Conservation (phyloP, 2,329 filamentous ascomycete species). For the Parastagonospora nodorum region DNA sequence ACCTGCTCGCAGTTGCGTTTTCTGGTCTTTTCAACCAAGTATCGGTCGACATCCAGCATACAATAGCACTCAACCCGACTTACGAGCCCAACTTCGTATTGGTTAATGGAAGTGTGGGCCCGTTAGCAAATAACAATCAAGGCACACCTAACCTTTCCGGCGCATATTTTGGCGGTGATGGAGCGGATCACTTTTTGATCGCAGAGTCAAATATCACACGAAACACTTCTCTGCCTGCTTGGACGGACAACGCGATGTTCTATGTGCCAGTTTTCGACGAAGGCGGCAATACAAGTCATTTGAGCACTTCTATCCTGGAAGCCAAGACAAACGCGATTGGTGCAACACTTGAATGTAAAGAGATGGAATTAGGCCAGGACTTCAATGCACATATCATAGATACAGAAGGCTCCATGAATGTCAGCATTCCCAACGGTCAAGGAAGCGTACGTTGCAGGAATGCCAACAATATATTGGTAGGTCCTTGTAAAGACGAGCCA, state of each 20-base stretch:
- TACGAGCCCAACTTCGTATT: slow-evolving; percentile 29
- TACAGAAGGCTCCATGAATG: not conserved
- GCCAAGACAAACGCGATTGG: slow-evolving; percentile 44
- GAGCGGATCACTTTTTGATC: slow-evolving; percentile 49
- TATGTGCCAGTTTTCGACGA: slow-evolving; percentile 54
- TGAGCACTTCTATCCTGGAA: no score
- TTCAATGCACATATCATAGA: not conserved
- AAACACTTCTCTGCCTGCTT: slow-evolving; percentile 54
- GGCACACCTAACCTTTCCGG: slow-evolving; percentile 12
- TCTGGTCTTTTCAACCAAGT: slow-evolving; percentile 57
- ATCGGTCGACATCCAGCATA: slow-evolving; percentile 5
- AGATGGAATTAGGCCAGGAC: slow-evolving; percentile 18
- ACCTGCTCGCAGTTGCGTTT: slow-evolving; percentile 60
- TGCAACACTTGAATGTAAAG: slow-evolving; percentile 40
- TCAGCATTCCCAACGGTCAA: not conserved
- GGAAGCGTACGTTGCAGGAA: not conserved
- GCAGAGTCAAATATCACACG: slow-evolving; percentile 53
- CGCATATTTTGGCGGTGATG: slow-evolving; percentile 32
- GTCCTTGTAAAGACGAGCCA: slow-evolving; percentile 6
- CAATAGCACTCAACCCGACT: slow-evolving; percentile 6
- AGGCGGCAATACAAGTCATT: no score
- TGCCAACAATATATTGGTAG: not conserved
- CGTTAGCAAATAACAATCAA: not conserved
- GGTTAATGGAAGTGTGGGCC: slow-evolving; percentile 34
- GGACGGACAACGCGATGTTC: slow-evolving; percentile 53